Base-by-base conservation (phyloP, 108 stramenopile species). In the Aurantiochytrium sp. region DNA sequence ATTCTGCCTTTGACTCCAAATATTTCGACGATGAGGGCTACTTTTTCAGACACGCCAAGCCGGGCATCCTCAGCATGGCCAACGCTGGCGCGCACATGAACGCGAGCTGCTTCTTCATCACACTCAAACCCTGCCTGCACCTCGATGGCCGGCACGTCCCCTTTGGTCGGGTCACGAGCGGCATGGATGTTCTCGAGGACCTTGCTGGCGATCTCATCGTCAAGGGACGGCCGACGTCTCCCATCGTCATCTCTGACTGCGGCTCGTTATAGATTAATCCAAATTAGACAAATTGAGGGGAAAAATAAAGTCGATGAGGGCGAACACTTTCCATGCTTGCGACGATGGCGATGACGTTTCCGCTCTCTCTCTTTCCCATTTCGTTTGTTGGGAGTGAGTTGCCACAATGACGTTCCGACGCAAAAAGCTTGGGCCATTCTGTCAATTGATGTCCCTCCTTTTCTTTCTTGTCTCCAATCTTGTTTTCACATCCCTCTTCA, bases 81-180 rank as follows among this genome's bases (percentile, higher is more conserved):
- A 88, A 43, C 3, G 45, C 25, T 18, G 90, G 90, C 51, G 43
- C 53, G 19, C 91, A 95, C 44, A 92, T 92, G 88, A 96, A 96
- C 71, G 96, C 95, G 87, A 95, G 94, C 19, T 89, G 95, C 83
- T 96, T 96, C 88, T 88, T 96, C 55, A 90, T 96, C 29, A 91
- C 91, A n/a, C 94, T 93, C 58, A 90, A 88, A 47, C 90, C 92
- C 28, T 93, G 94, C 16, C 94, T 93, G 35, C 97, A 97, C 89
- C 72, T 97, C 91, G 96, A 96, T 91, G 96, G 96, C 71, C 93
- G 95, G 60, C 93, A 93, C 89, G 94, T 96, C 4, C 94, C 96
- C 8, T 95, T 97, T 92, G 97, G 96, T 51, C 88, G 93, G 12
- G 90, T 97, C 69, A 94, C 93, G 91, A 94, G 93, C 87, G 95